Evolutionary conservation across 1,284 basidiomycete species (phyloP).

Genomic region (Schizopora paradoxa): DNA sequence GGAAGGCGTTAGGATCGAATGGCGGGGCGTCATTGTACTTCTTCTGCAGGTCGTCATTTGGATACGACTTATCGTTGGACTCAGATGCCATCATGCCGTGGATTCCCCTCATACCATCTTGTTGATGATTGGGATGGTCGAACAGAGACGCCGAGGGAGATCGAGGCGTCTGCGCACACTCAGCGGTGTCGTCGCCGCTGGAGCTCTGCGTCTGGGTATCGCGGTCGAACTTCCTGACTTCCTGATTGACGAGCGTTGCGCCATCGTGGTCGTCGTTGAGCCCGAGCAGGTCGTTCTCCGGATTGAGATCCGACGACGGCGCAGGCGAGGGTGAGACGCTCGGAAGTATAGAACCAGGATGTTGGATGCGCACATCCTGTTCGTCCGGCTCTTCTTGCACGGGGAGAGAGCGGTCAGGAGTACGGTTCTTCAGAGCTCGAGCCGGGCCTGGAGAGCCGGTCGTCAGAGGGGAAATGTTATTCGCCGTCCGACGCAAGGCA

Average conservation of each 20-base stretch:
- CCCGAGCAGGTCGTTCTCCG: slow-evolving; percentile 40
- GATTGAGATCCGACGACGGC: slow-evolving; percentile 51
- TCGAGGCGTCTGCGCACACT: slow-evolving; percentile 60
- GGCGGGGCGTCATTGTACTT: no score
- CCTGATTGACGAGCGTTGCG: slow-evolving; percentile 17
- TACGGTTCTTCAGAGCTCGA: slow-evolving; percentile 48
- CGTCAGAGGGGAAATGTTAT: slow-evolving; percentile 36
- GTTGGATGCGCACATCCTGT: slow-evolving; percentile 20
- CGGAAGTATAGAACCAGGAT: slow-evolving; percentile 25
- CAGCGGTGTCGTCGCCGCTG: slow-evolving; percentile 29
- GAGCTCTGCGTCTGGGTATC: slow-evolving; percentile 23
- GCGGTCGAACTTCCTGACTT: slow-evolving; percentile 21
- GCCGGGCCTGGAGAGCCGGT: slow-evolving; percentile 53
- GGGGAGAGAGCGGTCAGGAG: slow-evolving; percentile 69
- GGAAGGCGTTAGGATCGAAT: slow-evolving; percentile 50
- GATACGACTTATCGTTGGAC: not conserved
- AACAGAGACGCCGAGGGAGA: slow-evolving; percentile 61
- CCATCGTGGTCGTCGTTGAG: slow-evolving; percentile 17
- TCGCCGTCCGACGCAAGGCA: slow-evolving; percentile 36
- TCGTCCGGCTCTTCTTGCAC: slow-evolving; percentile 68
- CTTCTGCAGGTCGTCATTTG: no score
- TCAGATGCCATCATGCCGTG: slow-evolving; percentile 14
- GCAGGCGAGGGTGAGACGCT: slow-evolving; percentile 42
- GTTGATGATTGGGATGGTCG: slow-evolving; percentile 28
- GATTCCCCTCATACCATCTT: slow-evolving; percentile 20